Conservation (phyloP, 768 basidiomycete species). For the Tulasnella sp. region DNA sequence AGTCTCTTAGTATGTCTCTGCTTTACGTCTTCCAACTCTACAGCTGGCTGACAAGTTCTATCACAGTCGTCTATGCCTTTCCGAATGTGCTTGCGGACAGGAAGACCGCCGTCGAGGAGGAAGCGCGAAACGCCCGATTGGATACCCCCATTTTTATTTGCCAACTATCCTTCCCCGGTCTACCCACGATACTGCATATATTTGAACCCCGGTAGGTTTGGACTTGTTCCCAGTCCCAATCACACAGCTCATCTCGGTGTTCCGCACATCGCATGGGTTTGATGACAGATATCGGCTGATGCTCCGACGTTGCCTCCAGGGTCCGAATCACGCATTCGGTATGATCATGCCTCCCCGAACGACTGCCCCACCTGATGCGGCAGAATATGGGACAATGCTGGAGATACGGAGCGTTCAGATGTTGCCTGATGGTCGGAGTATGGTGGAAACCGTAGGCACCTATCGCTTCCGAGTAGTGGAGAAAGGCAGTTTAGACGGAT, state of each 20-base stretch:
- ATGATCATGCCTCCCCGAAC: conserved; percentile 73
- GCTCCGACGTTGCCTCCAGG: conserved; percentile 90
- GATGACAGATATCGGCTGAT: conserved; percentile 72
- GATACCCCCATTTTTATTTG: conserved; percentile 89
- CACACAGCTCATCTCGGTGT: background rate
- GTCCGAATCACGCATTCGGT: conserved; percentile 70
- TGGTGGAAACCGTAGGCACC: conserved; percentile 66
- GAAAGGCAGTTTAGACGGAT: conserved; percentile 77
- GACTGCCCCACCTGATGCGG: conserved; percentile 37
- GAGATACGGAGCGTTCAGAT: conserved; percentile 80
- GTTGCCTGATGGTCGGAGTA: conserved; percentile 81
- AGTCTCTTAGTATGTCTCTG: conserved; percentile 30
- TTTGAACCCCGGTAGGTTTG: conserved; percentile 69
- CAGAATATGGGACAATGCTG: conserved; percentile 89
- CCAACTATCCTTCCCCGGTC: conserved; percentile 82
- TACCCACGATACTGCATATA: conserved; percentile 84
- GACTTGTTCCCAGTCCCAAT: background rate
- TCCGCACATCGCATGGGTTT: conserved; percentile 1
- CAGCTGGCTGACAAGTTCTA: conserved; percentile 10
- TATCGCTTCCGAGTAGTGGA: conserved; percentile 83
- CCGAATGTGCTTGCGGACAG: conserved; percentile 59
- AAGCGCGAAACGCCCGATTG: conserved; percentile 69
- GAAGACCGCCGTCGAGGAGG: conserved; percentile 53
- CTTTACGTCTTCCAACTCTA: conserved; percentile 46
- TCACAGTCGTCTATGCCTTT: conserved; percentile 59